Base-by-base conservation (phyloP, 1,284 basidiomycete genomes). In the Omphalotus olearius region DNA sequence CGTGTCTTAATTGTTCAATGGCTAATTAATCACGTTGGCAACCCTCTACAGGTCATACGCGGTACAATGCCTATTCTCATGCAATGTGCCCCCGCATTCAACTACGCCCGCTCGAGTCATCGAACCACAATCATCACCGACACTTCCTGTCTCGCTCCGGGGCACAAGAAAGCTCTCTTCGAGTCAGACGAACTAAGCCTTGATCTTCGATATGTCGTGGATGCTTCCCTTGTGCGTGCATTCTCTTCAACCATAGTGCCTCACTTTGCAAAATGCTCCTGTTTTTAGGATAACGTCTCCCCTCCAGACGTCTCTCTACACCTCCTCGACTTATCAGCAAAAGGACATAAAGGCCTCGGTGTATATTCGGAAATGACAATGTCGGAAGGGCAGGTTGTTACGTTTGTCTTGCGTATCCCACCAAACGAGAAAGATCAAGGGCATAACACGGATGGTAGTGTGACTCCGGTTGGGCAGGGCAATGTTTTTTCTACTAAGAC, bases 71-170 rank as follows among this genome's bases (percentile, higher is more conserved):
- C 88, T 0, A 74, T 94, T 52, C 76, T 80, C 50, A 78, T 95
- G 66, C 88, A 95, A 69, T 93, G 91, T 61, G 91, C 91, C 0
- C 93, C 93, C 0, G 93, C 93, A 0, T 97, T 97, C 79, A 88
- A 96, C 69, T 97, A 97, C 62, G 92, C 91, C 1, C 78, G 85
- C 11, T 79, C 84, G 51, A 53, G 74, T 2, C 93, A 97, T 67
- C 78, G 74, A 2, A 85, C 87, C 0, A 67, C 75, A 28, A 66
- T 88, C 55, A 57, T 80, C 35, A 60, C 68, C 9, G 82, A 91
- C 60, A 72, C 77, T 39, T 65, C 68, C 4, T 33, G 2, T 4
- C 30, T 33, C 30, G 37, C 62, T 36, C 10, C 51, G 5, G 16
- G 41, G 16, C 45, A 83, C 58, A 64, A 74, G 42, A 94, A 90